Evolutionary conservation across 805 yeast genomes (phyloP), one percentile per base, ranked within the genome.

Genomic region (Sugiyamaella boreocaroliniensis): DNA sequence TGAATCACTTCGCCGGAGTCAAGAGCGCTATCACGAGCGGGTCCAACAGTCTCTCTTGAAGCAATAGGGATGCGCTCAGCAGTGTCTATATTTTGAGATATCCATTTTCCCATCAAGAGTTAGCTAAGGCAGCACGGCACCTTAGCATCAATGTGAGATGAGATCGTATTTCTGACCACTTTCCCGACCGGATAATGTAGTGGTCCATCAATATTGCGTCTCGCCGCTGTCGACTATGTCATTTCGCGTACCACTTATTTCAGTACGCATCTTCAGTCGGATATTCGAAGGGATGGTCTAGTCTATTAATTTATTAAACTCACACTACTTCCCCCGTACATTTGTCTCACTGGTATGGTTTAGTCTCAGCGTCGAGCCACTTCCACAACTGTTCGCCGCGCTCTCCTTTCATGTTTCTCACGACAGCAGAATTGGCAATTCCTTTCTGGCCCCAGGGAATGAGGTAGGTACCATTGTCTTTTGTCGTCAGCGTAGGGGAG

Each of bases 361-460:
- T 43, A 32, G 54, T 55, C 44, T 58, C 53, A 32, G 62, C 57
- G 40, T 73, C 73, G 22, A 72, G 63, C 62, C 64, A 68, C 4
- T 66, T 60, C 72, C 76, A 67, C 4, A 70, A 56, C 45, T 62
- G 63, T 18, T 59, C 60, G 2, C 71, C 75, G 16, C 57, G 63
- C 9, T 67, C 73, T 45, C 66, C 65, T 4, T 61, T 61, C 40
- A 66, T 56, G 1, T 68, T 71, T 2, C 58, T 66, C 10, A 55
- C 55, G 16, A 76, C 59, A 53, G 76, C 80, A 1, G 57, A 54
- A 56, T 78, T 64, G 19, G 68, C 57, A 2, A 43, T 47, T 20
- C 76, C 76, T 12, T 68, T 58, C 2, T 61, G 53, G 0, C 81
- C 81, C 68, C 70, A 76, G 2, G 81, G 76, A 12, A 68, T 66